These are phyloP conservation scores for Lactarius hatsudake DNA, from an alignment of 768 basidiomycete genomes.

Conservation along the genomic window DNA sequence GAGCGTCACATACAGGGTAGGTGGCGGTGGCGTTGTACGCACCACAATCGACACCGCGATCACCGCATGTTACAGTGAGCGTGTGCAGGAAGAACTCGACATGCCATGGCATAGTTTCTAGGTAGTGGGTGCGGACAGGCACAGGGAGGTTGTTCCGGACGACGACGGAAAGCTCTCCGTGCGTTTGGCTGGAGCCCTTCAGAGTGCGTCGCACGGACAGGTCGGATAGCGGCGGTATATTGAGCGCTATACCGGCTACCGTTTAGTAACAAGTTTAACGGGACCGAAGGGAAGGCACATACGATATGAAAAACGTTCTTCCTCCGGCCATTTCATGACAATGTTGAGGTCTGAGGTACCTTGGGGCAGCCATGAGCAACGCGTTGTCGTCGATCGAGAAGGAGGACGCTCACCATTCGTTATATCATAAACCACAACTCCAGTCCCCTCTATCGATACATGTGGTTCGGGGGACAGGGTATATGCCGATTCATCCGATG, in stretches of 20 bases:
- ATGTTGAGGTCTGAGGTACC: conserved; percentile 48
- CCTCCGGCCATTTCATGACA: conserved; percentile 52
- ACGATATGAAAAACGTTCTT: conserved; percentile 58
- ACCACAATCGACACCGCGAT: conserved; percentile 46
- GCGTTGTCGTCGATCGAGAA: not conserved
- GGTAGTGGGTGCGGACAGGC: conserved; percentile 56
- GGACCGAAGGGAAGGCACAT: conserved; percentile 8
- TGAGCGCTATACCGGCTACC: conserved; percentile 35
- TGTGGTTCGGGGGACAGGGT: conserved; percentile 53
- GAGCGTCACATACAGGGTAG: not conserved
- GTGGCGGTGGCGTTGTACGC: conserved; percentile 26
- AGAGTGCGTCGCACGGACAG: conserved; percentile 69
- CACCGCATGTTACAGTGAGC: conserved; percentile 45
- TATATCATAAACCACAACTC: conserved; percentile 48
- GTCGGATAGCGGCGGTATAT: conserved; percentile 44
- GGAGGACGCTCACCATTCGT: conserved; percentile 40
- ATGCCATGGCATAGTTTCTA: conserved; percentile 94
- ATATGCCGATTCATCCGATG: conserved; percentile 39
- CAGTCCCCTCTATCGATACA: conserved; percentile 32
- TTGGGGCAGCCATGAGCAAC: conserved; percentile 21
- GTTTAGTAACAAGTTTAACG: conserved; percentile 1
- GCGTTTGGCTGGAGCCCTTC: conserved; percentile 70
- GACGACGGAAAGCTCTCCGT: conserved; percentile 65
- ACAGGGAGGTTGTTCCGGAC: conserved; percentile 57
- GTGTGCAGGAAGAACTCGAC: conserved; percentile 87